Percentiles rank a stretch among this genome's conserved stretches.
Conservation (phyloP, 179 eudicot species). For the Spergularia azorica region DNA sequence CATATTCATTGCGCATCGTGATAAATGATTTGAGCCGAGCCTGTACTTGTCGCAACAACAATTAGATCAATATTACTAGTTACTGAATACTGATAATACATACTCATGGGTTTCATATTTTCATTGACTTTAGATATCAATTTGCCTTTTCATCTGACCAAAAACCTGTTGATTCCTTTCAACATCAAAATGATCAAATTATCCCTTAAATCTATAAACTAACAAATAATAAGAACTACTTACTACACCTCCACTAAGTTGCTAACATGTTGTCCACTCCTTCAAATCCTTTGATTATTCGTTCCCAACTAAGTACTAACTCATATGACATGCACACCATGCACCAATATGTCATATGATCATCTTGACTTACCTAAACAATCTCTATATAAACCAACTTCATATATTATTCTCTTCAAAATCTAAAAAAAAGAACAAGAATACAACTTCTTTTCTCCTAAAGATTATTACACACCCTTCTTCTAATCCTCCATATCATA, state of each 20-base stretch:
- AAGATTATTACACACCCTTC: neutral
- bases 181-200: neutral
- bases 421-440: neutral
- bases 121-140: neutral
- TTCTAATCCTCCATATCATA: neutral
- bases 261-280: slow-evolving; percentile 28
- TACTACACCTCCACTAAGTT: slow-evolving; percentile 23
- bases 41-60: no score
- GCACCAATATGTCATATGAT: neutral
- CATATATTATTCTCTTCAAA: neutral
- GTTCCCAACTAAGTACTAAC: no score
- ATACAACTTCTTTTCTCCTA: neutral
- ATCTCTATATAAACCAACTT: slow-evolving; percentile 9
- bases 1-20: no score
- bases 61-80: no score
- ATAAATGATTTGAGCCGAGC: no score
- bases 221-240: neutral
- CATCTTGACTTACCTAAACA: neutral
- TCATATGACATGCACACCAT: slow-evolving; percentile 18
- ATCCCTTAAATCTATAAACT: neutral
- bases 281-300: no score
- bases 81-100: no score
- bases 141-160: neutral
- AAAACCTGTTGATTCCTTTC: neutral
- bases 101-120: no score